Conservation (phyloP, 1,139 yeast species). For the Suhomyces wounanorum region DNA sequence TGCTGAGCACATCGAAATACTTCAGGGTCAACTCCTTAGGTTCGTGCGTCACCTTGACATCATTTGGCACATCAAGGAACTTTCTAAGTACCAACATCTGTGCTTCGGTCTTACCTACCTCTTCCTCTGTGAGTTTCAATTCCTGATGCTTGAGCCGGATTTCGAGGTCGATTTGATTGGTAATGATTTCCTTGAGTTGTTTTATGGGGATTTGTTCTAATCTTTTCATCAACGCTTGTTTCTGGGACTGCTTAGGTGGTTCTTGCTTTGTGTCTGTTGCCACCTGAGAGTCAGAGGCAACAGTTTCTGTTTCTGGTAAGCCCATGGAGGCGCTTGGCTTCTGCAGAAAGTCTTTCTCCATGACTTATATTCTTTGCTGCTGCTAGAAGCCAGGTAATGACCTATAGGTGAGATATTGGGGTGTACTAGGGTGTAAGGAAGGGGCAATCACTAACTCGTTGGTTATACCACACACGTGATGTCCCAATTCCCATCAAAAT, state of each 20-base stretch:
- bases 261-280: not conserved
- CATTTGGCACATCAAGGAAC: conserved; percentile 52
- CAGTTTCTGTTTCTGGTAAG: not conserved
- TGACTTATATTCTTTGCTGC: not conserved
- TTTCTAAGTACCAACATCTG: conserved; percentile 56
- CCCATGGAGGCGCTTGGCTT: not conserved
- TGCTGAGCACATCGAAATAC: conserved; percentile 43
- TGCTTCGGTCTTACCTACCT: conserved; percentile 64
- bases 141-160: conserved; percentile 72
- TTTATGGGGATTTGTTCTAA: conserved; percentile 40
- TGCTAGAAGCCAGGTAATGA: not conserved
- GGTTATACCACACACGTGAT: not conserved
- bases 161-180: conserved; percentile 65
- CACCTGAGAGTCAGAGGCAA: not conserved
- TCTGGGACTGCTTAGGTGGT: conserved; percentile 4
- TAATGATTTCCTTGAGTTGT: conserved; percentile 41
- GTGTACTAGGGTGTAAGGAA: not conserved
- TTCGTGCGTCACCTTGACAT: conserved; percentile 38
- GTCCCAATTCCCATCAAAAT: no score
- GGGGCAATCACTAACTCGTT: not conserved
- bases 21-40: conserved; percentile 53
- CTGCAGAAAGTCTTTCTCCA: not conserved
- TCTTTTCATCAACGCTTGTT: conserved; percentile 12
- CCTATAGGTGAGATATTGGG: not conserved
- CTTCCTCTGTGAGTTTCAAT: conserved; percentile 57